These are phyloP conservation scores for Venturia pyrina DNA, from an alignment of 2,329 filamentous ascomycete species.

Conservation along the genomic window DNA sequence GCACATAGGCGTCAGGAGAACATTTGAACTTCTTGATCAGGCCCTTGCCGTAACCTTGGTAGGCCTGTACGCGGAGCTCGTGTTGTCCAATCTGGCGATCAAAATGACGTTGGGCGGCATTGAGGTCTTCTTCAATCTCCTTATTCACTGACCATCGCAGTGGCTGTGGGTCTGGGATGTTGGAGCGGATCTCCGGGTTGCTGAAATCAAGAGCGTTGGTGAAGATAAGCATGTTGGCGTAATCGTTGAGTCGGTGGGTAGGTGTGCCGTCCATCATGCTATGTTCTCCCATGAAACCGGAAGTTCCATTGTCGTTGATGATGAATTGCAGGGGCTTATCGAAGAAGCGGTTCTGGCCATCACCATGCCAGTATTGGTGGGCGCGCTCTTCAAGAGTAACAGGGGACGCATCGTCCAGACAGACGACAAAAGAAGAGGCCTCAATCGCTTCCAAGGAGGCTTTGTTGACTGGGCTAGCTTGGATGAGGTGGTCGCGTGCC, in stretches of 20 bases:
- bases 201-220: constrained; percentile 89
- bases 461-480: constrained; percentile 69
- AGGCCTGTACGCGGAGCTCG: constrained; percentile 86
- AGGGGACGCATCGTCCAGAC: constrained; percentile 82
- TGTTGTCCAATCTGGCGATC: constrained; percentile 71
- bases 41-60: constrained; percentile 95
- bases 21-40: constrained; percentile 99
- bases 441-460: constrained; percentile 72
- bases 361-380: constrained; percentile 95
- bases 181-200: constrained; percentile 64
- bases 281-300: constrained; percentile 97
- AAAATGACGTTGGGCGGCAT: constrained; percentile 71
- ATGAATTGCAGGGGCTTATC: constrained; percentile 99
- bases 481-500: constrained; percentile 62
- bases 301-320: constrained; percentile 93
- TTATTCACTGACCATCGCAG: constrained; percentile 70
- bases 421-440: constrained; percentile 81
- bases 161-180: constrained; percentile 68
- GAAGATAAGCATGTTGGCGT: constrained; percentile 83
- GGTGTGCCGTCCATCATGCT: constrained; percentile 99
- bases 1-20: constrained; percentile 93
- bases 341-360: constrained; percentile 91
- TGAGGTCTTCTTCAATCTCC: constrained; percentile 67
- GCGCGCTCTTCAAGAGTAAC: constrained; percentile 93
- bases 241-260: constrained; percentile 94